phyloP scores from a whole-genome alignment of 2,329 filamentous ascomycete species.

The Dothideomycetes sp. region DNA sequence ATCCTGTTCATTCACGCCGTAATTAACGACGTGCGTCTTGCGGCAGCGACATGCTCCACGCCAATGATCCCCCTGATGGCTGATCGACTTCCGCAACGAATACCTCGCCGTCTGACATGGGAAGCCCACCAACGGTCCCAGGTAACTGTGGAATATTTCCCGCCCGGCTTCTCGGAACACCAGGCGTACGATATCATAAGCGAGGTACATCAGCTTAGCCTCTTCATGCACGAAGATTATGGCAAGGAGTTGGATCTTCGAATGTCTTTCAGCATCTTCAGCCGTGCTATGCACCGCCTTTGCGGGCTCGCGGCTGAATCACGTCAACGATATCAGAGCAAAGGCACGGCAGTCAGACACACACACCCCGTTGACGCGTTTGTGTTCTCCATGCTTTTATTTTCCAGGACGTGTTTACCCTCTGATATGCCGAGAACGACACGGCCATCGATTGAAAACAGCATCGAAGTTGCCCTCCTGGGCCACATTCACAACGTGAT shows the following conservation, averaged over 20 bases:
- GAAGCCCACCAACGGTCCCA: background rate
- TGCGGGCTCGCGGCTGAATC: background rate
- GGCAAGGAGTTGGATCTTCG: background rate
- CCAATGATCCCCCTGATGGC: background rate
- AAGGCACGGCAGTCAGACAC: background rate
- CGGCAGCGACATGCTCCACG: background rate
- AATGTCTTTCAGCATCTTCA: background rate
- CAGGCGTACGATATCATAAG: background rate
- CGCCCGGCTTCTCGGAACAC: background rate
- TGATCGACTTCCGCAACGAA: background rate
- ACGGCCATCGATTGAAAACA: background rate
- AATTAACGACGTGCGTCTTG: background rate
- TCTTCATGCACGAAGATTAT: background rate
- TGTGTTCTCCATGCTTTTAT: background rate
- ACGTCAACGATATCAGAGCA: background rate
- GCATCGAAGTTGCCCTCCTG: background rate
- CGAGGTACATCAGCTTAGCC: background rate
- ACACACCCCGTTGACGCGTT: background rate
- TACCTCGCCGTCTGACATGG: background rate
- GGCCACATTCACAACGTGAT: background rate
- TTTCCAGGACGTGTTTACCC: background rate
- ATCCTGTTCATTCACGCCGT: background rate
- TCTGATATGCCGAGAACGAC: background rate
- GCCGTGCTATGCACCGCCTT: background rate
- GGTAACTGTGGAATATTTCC: background rate